Percentiles rank a stretch among this genome's conserved stretches.
These are phyloP conservation scores for Ramaria sp. DNA, from an alignment of 768 basidiomycete genomes.

Conservation along the genomic window DNA sequence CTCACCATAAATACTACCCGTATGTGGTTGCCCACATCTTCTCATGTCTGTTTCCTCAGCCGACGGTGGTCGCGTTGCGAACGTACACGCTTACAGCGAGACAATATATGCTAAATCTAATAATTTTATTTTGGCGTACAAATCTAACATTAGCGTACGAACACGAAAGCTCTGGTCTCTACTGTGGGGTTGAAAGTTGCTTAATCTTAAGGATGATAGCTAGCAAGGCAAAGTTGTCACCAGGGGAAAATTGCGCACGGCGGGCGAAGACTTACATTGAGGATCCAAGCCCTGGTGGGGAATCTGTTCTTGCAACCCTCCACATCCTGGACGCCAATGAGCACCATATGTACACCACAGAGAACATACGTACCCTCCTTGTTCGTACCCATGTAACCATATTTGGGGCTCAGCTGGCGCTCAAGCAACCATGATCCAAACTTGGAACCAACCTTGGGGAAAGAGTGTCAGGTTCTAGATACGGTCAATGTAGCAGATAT, in stretches of 20 bases:
- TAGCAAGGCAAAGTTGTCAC: constrained; percentile 11
- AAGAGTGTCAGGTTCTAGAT: not conserved
- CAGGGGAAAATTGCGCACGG: not conserved
- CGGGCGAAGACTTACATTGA: constrained; percentile 39
- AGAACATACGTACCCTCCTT: constrained; percentile 39
- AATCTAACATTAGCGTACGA: not conserved
- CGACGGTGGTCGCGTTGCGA: too few relatives aligned
- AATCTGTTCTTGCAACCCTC: constrained; percentile 78
- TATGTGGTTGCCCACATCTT: too few relatives aligned
- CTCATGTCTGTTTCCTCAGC: too few relatives aligned
- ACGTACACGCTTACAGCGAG: too few relatives aligned
- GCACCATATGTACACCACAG: constrained; percentile 4
- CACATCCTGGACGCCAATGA: constrained; percentile 34
- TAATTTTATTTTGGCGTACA: not conserved
- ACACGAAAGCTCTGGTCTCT: not conserved
- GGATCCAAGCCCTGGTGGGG: constrained; percentile 74
- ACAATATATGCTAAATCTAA: too few relatives aligned
- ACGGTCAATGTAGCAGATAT: not conserved
- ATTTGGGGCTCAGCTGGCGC: constrained; percentile 69
- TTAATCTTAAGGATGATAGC: constrained; percentile 39
- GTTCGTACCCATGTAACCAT: constrained; percentile 68
- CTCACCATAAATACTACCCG: too few relatives aligned
- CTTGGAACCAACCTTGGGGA: constrained; percentile 58
- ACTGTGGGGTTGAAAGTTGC: constrained; percentile 19
- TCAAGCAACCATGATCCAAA: constrained; percentile 83